These are phyloP conservation scores for Apocynum venetum DNA, from an alignment of 257 asterid genomes.

Conservation along the genomic window DNA sequence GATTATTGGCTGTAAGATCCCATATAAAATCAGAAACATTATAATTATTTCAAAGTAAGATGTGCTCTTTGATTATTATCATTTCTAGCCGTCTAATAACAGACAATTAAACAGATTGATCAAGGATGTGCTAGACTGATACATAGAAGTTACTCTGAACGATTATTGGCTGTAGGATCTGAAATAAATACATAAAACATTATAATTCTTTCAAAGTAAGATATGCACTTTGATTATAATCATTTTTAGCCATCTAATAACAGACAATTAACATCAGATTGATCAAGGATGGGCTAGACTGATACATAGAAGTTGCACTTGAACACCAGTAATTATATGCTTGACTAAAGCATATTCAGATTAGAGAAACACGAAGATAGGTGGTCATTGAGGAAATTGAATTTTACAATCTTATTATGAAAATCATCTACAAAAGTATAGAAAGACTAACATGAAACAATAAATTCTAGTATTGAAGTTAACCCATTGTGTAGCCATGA, in stretches of 20 bases:
- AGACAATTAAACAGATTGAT: background rate
- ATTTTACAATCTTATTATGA: background rate
- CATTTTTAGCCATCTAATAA: background rate
- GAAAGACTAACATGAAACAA: background rate
- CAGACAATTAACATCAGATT: background rate
- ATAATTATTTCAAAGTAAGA: background rate
- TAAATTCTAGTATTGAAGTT: background rate
- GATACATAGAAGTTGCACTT: background rate
- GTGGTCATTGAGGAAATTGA: background rate
- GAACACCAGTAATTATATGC: too few species aligned
- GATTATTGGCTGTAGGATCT: background rate
- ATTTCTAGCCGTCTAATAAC: background rate
- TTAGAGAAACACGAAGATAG: background rate
- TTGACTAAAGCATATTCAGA: background rate
- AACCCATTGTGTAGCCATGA: background rate
- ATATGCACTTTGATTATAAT: background rate
- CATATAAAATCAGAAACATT: background rate
- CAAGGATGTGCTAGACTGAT: background rate
- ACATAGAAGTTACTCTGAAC: background rate
- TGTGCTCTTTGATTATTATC: background rate
- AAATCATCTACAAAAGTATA: background rate
- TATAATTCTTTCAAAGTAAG: background rate
- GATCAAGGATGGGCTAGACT: background rate
- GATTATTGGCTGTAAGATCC: background rate
- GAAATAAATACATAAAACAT: background rate